Evolutionary conservation across 345 rosid species (phyloP), one percentile per base, ranked within the genome.

Genomic region (Camelina laxa): DNA sequence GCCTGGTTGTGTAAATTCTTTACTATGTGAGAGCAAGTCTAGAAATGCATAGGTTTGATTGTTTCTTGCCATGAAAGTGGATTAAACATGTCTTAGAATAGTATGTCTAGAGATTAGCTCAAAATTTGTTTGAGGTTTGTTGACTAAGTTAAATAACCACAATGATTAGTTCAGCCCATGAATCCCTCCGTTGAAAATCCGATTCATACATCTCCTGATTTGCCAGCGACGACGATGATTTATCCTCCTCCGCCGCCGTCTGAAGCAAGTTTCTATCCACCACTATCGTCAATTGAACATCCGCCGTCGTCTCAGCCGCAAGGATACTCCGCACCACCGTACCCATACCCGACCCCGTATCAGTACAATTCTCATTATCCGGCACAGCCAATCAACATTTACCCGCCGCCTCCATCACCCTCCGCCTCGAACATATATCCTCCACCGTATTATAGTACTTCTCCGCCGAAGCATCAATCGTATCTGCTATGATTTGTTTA

Each of bases 291-390:
- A 55, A 67, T 68, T 53, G 82, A 13, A 22, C 56, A 79, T 56
- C 65, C 73, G 0, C 73, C 77, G 63, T 36, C 61, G 36, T 84
- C 83, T 15, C 84, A 70, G 53, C 69, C 81, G 24, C 82, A 73
- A 0, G 70, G 17, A 2, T 67, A 68, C 48, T 13, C 67, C 20
- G 3, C 53, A 20, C 62, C 75, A 38, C 60, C 66, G 42, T 69
- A 16, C 9, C 65, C 63, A 5, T 24, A 24, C 27, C 76, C 65
- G 50, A 1, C 33, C n/a, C 58, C 56, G 16, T 5, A 54, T n/a
- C 59, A 41, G 35, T 70, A 70, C 60, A 36, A 47, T 38, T 77
- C 71, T 63, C 70, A 57, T 63, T 62, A 63, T 19, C 60, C 70
- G 54, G 76, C 56, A 27, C 65, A 70, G 1, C 38, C 80, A n/a